phyloP scores from a whole-genome alignment of 1,139 yeast genomes.

The Ogataea hybrid region DNA sequence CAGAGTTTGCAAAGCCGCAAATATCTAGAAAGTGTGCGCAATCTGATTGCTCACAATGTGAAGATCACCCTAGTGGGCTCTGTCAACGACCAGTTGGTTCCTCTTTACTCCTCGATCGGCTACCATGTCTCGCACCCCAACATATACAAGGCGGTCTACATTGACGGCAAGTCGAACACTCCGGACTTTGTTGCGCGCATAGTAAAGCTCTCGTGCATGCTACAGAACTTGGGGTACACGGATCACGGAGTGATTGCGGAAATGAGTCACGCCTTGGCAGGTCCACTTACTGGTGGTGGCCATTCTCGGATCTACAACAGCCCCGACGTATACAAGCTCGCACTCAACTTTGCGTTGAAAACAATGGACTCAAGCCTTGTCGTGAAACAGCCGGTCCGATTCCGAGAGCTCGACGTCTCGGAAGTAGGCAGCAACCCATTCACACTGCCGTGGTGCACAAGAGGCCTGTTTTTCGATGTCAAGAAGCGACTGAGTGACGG shows the following conservation, averaged over 20 bases:
- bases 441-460: conserved; percentile 86
- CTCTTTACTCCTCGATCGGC: conserved; percentile 84
- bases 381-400: conserved; percentile 44
- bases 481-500: conserved; percentile 38
- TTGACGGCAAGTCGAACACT: conserved; percentile 55
- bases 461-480: conserved; percentile 71
- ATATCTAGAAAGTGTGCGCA: conserved; percentile 64
- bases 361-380: conserved; percentile 50
- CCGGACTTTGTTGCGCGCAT: conserved; percentile 38
- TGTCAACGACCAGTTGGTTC: conserved; percentile 88
- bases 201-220: conserved; percentile 35
- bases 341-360: conserved; percentile 69
- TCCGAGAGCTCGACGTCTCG: conserved; percentile 59
- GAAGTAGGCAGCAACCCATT: conserved; percentile 75
- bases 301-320: conserved; percentile 90
- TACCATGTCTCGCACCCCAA: conserved; percentile 86
- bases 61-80: conserved; percentile 83
- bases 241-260: conserved; percentile 82
- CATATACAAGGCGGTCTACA: conserved; percentile 82
- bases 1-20: conserved; percentile 69
- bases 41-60: conserved; percentile 65
- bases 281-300: conserved; percentile 92
- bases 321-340: conserved; percentile 78
- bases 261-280: conserved; percentile 78
- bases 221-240: conserved; percentile 63